These are phyloP conservation scores for Fulvia fulva DNA, from an alignment of 2,329 filamentous ascomycete species.

Conservation along the genomic window DNA sequence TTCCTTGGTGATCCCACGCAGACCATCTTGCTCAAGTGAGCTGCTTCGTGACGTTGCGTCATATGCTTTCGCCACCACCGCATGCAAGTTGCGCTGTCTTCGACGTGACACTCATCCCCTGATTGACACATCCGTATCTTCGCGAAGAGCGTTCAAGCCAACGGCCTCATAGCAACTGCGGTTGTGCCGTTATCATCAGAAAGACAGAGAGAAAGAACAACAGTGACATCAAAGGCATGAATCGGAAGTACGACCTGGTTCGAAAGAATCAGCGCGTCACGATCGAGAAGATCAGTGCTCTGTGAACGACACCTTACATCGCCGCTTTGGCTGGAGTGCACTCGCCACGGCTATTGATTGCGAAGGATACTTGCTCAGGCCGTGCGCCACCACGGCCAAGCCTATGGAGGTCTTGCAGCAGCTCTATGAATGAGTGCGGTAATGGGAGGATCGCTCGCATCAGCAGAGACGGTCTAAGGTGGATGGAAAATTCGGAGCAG, in stretches of 20 bases:
- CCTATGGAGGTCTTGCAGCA: background rate
- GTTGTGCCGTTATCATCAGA: background rate
- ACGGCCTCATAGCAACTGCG: background rate
- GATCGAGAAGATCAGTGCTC: background rate
- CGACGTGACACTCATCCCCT: background rate
- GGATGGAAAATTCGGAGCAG: background rate
- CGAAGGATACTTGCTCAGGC: background rate
- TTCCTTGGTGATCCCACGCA: constrained; percentile 63
- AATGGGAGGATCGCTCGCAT: background rate
- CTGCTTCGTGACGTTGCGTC: background rate
- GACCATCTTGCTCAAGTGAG: constrained; percentile 43
- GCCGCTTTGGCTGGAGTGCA: background rate
- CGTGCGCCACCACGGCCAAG: background rate
- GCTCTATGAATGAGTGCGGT: too few species aligned
- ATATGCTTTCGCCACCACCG: background rate
- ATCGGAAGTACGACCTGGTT: background rate
- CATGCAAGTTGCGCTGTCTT: background rate
- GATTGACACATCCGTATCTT: background rate
- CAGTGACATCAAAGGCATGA: background rate
- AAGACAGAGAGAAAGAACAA: background rate
- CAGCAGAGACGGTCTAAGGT: background rate
- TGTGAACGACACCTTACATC: background rate
- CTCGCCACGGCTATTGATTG: background rate
- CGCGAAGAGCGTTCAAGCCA: background rate
- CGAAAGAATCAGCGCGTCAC: background rate